phyloP scores from a whole-genome alignment of 2,329 filamentous ascomycete species.

The Fusarium veterinarium region DNA sequence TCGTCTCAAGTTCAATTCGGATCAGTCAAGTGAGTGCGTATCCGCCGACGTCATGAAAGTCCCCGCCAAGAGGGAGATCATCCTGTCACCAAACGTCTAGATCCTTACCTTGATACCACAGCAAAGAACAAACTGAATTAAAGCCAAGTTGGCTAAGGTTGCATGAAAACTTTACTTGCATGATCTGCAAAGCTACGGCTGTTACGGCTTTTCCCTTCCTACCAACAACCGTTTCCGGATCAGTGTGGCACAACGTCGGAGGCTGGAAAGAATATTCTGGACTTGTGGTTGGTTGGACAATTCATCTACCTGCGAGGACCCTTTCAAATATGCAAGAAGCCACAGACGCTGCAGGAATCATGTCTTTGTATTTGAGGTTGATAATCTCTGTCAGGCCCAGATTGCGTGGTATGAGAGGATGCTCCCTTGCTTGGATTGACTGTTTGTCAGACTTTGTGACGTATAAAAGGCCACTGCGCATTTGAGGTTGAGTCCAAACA shows the following conservation, averaged over 20 bases:
- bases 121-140: neutral
- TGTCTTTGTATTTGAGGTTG: conserved; percentile 1
- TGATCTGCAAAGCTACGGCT: conserved; percentile 22
- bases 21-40: neutral
- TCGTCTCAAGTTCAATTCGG: neutral
- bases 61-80: neutral
- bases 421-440: conserved; percentile 24
- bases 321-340: conserved; percentile 1
- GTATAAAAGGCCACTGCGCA: conserved; percentile 15
- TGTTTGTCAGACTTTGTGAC: conserved; percentile 29
- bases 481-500: neutral
- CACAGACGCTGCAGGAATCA: neutral
- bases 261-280: conserved; percentile 18
- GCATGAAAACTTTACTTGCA: conserved; percentile 2
- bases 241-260: conserved; percentile 11
- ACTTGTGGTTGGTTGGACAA: conserved; percentile 31
- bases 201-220: conserved; percentile 17
- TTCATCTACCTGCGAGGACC: conserved; percentile 5
- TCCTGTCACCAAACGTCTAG: neutral
- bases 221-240: conserved; percentile 21
- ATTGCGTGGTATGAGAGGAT: conserved; percentile 5
- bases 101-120: neutral
- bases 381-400: neutral
- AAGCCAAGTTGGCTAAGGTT: neutral
- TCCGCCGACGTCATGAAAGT: conserved; percentile 33